phyloP scores from a whole-genome alignment of 2,329 filamentous ascomycete genomes.

The Trichoderma simmonsii region DNA sequence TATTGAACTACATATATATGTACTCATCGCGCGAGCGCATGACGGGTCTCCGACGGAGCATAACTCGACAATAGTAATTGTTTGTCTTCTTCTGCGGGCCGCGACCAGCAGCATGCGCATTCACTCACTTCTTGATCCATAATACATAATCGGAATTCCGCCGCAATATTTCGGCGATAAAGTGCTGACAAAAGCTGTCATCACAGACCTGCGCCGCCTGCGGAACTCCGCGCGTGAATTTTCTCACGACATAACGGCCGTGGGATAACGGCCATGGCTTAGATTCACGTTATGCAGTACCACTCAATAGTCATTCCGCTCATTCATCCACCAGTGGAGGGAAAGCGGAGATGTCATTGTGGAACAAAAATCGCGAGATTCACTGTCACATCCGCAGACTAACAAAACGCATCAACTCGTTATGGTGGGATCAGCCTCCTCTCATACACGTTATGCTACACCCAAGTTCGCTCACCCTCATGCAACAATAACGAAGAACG shows the following conservation, averaged over 20 bases:
- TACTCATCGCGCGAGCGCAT: background rate
- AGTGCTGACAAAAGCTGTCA: background rate
- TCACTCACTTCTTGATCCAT: background rate
- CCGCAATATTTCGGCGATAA: background rate
- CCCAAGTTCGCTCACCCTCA: background rate
- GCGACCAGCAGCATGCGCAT: background rate
- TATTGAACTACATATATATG: background rate
- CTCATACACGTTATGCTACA: background rate
- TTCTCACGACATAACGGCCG: background rate
- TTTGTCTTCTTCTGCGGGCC: background rate
- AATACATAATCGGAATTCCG: background rate
- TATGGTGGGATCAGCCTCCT: background rate
- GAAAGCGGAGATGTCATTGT: background rate
- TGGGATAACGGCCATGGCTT: background rate
- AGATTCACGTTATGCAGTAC: background rate
- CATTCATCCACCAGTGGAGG: background rate
- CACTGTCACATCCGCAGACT: background rate
- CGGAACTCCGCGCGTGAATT: background rate
- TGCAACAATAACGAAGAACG: background rate
- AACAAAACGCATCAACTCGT: background rate
- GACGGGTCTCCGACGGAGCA: background rate
- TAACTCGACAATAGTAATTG: background rate
- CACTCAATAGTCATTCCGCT: background rate
- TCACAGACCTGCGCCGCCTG: background rate
- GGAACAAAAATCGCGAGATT: background rate